phyloP scores from a whole-genome alignment of 345 rosid species.

The Eucalyptus cloeziana region DNA sequence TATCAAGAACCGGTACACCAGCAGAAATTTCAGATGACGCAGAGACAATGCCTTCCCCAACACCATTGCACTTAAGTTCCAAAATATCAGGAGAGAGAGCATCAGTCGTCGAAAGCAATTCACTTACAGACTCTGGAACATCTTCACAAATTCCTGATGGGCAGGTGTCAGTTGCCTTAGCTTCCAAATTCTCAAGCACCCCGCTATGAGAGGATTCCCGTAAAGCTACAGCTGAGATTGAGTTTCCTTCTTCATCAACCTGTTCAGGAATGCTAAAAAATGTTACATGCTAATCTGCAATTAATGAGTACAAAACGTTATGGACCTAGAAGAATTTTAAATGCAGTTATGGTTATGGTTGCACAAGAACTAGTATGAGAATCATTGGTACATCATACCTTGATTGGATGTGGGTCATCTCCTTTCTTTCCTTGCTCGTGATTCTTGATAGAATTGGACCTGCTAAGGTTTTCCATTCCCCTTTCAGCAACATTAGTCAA shows the following conservation, averaged over 20 bases:
- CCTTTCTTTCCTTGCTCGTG: constrained; percentile 8
- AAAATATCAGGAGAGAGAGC: constrained; percentile 5
- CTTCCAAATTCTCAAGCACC: constrained; percentile 17
- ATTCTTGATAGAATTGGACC: constrained; percentile 48
- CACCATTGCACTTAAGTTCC: constrained; percentile 11
- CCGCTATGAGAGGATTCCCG: constrained; percentile 6
- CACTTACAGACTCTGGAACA: constrained; percentile 2
- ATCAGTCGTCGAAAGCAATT: constrained; percentile 4
- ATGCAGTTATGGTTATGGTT: neutral
- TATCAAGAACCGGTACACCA: neutral
- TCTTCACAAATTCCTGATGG: constrained; percentile 9
- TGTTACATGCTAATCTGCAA: neutral
- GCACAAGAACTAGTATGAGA: neutral
- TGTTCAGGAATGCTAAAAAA: neutral
- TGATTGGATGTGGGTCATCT: constrained; percentile 22
- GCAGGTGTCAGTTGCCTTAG: constrained; percentile 1
- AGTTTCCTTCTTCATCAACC: constrained; percentile 18
- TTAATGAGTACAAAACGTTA: neutral
- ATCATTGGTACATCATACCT: constrained; percentile 14
- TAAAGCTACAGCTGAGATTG: constrained; percentile 1
- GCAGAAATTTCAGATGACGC: constrained; percentile 19
- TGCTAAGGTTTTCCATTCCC: constrained; percentile 21
- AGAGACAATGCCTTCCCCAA: constrained; percentile 9
- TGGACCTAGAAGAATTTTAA: neutral
- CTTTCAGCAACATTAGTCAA: constrained; percentile 11